These are phyloP conservation scores for Scheffersomyces coipomensis DNA, from an alignment of 805 yeast species.

Conservation along the genomic window DNA sequence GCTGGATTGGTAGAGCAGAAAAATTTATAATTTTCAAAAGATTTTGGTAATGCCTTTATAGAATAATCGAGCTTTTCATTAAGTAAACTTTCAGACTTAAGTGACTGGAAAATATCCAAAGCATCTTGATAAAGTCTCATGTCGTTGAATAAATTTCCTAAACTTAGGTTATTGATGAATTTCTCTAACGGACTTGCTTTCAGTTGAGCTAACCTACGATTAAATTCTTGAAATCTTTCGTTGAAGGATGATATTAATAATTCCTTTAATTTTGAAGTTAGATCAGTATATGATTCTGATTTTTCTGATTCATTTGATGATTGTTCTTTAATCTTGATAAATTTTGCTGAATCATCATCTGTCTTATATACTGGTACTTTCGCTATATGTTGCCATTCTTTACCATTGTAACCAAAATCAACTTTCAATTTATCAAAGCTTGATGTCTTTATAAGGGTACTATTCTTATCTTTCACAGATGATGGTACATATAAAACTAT, in stretches of 20 bases:
- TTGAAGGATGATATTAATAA: slow-evolving; percentile 55
- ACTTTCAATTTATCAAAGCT: slow-evolving; percentile 52
- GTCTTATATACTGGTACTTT: slow-evolving; percentile 3
- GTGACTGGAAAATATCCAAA: slow-evolving; percentile 44
- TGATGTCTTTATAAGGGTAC: slow-evolving; percentile 43
- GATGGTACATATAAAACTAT: slow-evolving; percentile 52
- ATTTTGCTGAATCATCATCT: not conserved
- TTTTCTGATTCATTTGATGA: slow-evolving; percentile 36
- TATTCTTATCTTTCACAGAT: slow-evolving; percentile 30
- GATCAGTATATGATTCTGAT: slow-evolving; percentile 50
- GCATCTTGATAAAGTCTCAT: slow-evolving; percentile 64
- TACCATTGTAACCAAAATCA: slow-evolving; percentile 48
- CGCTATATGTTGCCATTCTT: slow-evolving; percentile 22
- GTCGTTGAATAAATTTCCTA: slow-evolving; percentile 52
- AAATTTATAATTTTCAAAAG: slow-evolving; percentile 8
- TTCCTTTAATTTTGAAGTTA: slow-evolving; percentile 45
- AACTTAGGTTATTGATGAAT: slow-evolving; percentile 42
- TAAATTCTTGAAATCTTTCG: slow-evolving; percentile 12
- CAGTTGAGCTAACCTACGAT: slow-evolving; percentile 7
- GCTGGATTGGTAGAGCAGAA: slow-evolving; percentile 1
- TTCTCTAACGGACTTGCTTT: slow-evolving; percentile 3
- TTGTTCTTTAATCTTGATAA: slow-evolving; percentile 13
- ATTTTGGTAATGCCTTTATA: slow-evolving; percentile 2
- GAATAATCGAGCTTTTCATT: slow-evolving; percentile 1
- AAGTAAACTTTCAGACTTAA: slow-evolving; percentile 3